Conservation (phyloP, 2,329 filamentous ascomycete species). For the Nigrospora sphaerica region DNA sequence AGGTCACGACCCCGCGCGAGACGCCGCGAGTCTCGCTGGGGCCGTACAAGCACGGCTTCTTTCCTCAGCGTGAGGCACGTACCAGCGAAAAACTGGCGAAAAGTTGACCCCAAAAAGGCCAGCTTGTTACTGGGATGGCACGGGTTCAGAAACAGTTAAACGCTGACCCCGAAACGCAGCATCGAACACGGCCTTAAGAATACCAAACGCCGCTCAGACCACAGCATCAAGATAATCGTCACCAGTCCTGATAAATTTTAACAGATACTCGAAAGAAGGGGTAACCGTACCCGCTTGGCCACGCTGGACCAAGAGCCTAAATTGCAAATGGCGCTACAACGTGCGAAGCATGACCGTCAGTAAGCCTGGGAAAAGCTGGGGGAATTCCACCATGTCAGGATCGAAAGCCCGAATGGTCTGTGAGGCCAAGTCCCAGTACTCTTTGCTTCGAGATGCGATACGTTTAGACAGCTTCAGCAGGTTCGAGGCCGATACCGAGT, state of each 20-base stretch:
- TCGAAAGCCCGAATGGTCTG: constrained; percentile 82
- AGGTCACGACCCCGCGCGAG: no score
- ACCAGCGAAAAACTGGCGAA: no score
- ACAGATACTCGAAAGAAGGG: no score
- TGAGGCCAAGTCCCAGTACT: constrained; percentile 58
- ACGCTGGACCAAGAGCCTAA: not conserved
- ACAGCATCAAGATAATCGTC: not conserved
- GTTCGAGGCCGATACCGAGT: constrained; percentile 80
- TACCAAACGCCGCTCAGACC: not conserved
- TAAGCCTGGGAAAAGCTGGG: constrained; percentile 82
- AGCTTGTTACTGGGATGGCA: no score
- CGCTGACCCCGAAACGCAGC: no score
- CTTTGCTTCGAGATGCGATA: constrained; percentile 39
- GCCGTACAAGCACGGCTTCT: no score
- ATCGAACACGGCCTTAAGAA: not conserved
- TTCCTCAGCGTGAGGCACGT: no score
- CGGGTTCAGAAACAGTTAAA: no score
- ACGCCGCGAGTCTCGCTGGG: no score
- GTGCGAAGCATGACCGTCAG: constrained; percentile 65
- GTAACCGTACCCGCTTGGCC: not conserved
- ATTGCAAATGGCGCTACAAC: not conserved
- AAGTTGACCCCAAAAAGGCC: no score
- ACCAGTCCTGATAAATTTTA: not conserved
- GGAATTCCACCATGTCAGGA: constrained; percentile 85
- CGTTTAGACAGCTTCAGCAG: constrained; percentile 60